Evolutionary conservation across 768 basidiomycete genomes (phyloP).

Genomic region (Pilatotrama ljubarskyi): DNA sequence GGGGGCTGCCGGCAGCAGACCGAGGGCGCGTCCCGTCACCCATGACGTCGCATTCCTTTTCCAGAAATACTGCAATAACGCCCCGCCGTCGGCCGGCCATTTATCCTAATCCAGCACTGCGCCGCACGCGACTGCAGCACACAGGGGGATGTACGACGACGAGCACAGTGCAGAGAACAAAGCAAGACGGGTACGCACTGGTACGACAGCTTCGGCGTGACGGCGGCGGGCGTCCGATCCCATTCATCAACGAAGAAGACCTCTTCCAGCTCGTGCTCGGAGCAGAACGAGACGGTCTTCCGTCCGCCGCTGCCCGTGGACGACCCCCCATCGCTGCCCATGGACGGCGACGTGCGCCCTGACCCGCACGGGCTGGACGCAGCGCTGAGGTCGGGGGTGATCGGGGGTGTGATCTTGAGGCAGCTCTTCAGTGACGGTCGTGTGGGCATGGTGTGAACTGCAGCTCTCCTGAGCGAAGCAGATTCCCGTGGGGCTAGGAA

Average conservation of each 20-base stretch:
- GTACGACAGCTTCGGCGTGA: constrained; percentile 61
- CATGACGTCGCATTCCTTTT: constrained; percentile 14
- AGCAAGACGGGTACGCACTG: constrained; percentile 48
- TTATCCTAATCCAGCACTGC: neutral
- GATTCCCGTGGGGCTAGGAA: neutral
- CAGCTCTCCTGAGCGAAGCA: neutral
- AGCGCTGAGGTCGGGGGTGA: constrained; percentile 22
- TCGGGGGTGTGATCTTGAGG: constrained; percentile 24
- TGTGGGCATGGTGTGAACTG: constrained; percentile 8
- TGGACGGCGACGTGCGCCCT: constrained; percentile 21
- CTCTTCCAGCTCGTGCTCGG: constrained; percentile 52
- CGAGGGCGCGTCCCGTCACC: constrained; percentile 9
- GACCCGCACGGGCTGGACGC: constrained; percentile 22
- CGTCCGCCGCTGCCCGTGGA: constrained; percentile 22
- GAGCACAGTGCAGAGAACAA: neutral
- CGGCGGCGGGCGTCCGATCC: constrained; percentile 74
- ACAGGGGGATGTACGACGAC: neutral
- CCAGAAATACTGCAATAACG: neutral
- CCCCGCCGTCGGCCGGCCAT: neutral
- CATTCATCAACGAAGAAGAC: constrained; percentile 72
- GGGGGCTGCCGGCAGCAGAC: neutral
- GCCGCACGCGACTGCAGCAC: neutral
- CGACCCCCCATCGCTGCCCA: constrained; percentile 10
- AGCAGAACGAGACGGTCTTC: constrained; percentile 67
- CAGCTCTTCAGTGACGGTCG: constrained; percentile 24